A percentile compares a stretch with the other conserved stretches of the same genome.
These are phyloP conservation scores for Xylaria digitata DNA, from an alignment of 2,329 filamentous ascomycete genomes.

Conservation along the genomic window DNA sequence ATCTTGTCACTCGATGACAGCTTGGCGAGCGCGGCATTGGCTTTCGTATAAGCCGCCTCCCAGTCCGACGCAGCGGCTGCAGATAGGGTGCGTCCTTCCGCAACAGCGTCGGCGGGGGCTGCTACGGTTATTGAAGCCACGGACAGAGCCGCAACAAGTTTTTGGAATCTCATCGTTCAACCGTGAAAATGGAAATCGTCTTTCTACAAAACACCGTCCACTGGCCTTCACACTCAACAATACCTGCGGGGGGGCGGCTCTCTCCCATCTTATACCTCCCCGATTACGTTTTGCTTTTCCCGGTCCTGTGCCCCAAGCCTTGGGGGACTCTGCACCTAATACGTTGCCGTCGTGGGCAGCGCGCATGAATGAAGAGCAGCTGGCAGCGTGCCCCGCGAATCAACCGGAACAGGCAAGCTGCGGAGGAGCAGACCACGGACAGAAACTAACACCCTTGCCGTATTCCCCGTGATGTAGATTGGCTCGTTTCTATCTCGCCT, in stretches of 20 bases:
- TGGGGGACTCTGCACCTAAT: constrained; percentile 35
- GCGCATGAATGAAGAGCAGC: constrained; percentile 11
- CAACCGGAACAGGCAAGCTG: constrained; percentile 44
- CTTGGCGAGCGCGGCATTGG: constrained; percentile 71
- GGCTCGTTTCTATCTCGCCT: constrained; percentile 44
- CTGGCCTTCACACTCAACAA: constrained; percentile 2
- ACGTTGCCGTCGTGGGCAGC: constrained; percentile 28
- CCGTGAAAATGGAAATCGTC: constrained; percentile 6
- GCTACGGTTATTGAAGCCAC: constrained; percentile 37
- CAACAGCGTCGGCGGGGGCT: constrained; percentile 25
- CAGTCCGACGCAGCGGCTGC: constrained; percentile 57
- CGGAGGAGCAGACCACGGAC: constrained; percentile 47
- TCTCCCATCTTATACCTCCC: constrained; percentile 41
- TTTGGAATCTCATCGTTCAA: constrained; percentile 41
- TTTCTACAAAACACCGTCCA: constrained; percentile 2
- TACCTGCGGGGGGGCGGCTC: background rate
- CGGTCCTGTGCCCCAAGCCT: constrained; percentile 4
- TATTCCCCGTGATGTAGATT: constrained; percentile 42
- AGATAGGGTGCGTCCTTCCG: constrained; percentile 4
- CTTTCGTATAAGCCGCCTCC: constrained; percentile 77
- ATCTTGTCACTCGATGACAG: constrained; percentile 83
- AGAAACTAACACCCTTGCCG: constrained; percentile 37
- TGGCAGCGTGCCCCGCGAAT: constrained; percentile 33
- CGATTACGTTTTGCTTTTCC: background rate
- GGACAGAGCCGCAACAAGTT: constrained; percentile 38